Evolutionary conservation across 31 red algal species (phyloP), one percentile per base, ranked within the genome.

Genomic region (Odonthalia washingtoniensis): DNA sequence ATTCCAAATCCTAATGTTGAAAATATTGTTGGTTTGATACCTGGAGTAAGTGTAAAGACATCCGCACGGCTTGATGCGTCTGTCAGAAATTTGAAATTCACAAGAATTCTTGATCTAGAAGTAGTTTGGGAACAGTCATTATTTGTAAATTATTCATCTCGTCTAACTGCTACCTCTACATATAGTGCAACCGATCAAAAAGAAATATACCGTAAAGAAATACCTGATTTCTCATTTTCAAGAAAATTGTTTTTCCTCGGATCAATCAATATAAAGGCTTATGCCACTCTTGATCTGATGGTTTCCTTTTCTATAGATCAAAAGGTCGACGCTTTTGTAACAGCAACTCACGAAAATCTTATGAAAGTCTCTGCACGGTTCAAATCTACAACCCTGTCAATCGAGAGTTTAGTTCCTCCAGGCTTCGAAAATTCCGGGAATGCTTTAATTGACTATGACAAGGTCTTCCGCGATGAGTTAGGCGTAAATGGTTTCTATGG

Each of bases 311-410:
- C 73, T 26, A 44, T 77, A 5, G 40, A 77, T 14, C 24, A 40
- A 44, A 46, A 46, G 40, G 14, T 77, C 21, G 14, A 77, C 21
- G 73, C 73, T 16, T 18, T 44, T 14, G 28, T 77, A 43, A 39
- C 32, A 9, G 40, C 73, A 43, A 77, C 73, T 24, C 33, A 77
- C 73, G 40, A 39, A 9, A 45, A 77, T 14, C 6, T 45, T 18
- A n/a, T 77, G 73, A 77, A 77, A 36, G 73, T 77, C 5, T 34
- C 21, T 28, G 73, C 73, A 43, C 21, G 35, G 4, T 28, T 77
- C 5, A 9, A 4, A 6, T 77, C 73, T 28, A 37, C 32, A 44
- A 28, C 35, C 35, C 17, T 77, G 5, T 34, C 37, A 28, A n/a
- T 46, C 16, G 73, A 77, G 17, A 5, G 73, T 9, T 28, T 77